Evolutionary conservation across 345 rosid species (phyloP).

Genomic region (Salix brachista): DNA sequence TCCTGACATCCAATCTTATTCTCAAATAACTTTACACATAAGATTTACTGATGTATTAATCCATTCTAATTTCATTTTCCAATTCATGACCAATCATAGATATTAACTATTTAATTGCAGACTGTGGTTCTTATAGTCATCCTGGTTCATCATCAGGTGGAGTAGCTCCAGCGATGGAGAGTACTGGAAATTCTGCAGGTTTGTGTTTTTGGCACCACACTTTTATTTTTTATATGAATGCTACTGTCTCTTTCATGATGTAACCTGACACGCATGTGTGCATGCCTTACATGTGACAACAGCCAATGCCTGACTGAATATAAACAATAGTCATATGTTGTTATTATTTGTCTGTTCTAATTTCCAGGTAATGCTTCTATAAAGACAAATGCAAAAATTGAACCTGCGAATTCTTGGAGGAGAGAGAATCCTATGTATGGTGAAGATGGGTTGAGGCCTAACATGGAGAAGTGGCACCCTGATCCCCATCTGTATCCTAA

Average conservation of each 20-base stretch:
- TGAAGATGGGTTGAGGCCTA: slow-evolving; percentile 57
- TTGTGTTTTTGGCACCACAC: slow-evolving; percentile 19
- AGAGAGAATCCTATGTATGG: slow-evolving; percentile 47
- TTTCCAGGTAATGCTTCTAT: slow-evolving; percentile 43
- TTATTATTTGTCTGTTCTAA: not conserved
- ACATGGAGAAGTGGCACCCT: slow-evolving; percentile 62
- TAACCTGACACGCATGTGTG: not conserved
- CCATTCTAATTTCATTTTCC: not conserved
- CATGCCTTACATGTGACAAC: not conserved
- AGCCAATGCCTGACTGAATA: not conserved
- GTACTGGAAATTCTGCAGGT: slow-evolving; percentile 44
- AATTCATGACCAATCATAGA: not conserved
- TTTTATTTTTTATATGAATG: not conserved
- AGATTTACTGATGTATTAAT: not conserved
- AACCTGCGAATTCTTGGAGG: slow-evolving; percentile 56
- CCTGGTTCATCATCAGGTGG: slow-evolving; percentile 58
- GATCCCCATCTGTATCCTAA: slow-evolving; percentile 59
- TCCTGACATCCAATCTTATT: not conserved
- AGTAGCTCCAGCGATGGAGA: slow-evolving; percentile 38
- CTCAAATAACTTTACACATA: not conserved
- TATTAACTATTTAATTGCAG: slow-evolving; percentile 40
- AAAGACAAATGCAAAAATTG: slow-evolving; percentile 37
- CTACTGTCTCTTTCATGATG: not conserved
- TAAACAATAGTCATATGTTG: not conserved
- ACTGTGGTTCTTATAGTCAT: slow-evolving; percentile 38